Evolutionary conservation across 2,329 filamentous ascomycete genomes (phyloP).

Genomic region (Botrytis pseudocinerea): DNA sequence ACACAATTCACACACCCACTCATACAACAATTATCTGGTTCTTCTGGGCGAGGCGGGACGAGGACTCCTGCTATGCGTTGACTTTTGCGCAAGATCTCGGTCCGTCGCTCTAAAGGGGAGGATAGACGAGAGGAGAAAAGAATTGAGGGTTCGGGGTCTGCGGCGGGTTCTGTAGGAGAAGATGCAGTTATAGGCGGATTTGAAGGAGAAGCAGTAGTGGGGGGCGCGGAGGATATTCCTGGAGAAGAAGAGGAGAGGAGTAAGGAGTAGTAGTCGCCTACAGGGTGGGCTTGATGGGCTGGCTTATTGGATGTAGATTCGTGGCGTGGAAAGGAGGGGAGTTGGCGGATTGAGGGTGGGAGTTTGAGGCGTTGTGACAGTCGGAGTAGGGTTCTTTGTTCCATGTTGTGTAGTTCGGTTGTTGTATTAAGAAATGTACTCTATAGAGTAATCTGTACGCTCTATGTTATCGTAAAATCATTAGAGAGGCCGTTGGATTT

Average conservation of each 20-base stretch:
- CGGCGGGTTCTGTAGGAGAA: constrained; percentile 7
- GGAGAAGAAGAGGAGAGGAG: constrained; percentile 51
- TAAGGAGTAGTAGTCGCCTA: constrained; percentile 61
- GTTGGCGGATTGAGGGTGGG: constrained; percentile 23
- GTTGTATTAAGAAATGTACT: neutral
- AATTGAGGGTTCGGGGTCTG: constrained; percentile 55
- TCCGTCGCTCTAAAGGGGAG: constrained; percentile 68
- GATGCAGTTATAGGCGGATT: constrained; percentile 32
- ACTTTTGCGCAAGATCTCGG: constrained; percentile 58
- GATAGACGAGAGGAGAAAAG: constrained; percentile 81
- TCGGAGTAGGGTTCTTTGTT: constrained; percentile 35
- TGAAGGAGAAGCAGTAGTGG: constrained; percentile 28
- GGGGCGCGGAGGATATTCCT: constrained; percentile 28
- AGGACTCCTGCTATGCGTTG: constrained; percentile 73
- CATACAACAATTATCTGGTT: constrained; percentile 99
- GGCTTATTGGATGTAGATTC: constrained; percentile 25
- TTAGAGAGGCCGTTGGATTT: constrained; percentile 14
- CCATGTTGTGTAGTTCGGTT: constrained; percentile 30
- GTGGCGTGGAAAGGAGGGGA: constrained; percentile 21
- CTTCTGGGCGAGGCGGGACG: constrained; percentile 79
- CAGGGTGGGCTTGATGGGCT: constrained; percentile 45
- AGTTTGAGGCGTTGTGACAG: constrained; percentile 31
- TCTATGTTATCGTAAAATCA: constrained; percentile 33
- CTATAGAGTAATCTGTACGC: neutral
- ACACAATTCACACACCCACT: constrained; percentile 97